Conservation (phyloP, 768 basidiomycete species). For the Gloeostereum incarnatum region DNA sequence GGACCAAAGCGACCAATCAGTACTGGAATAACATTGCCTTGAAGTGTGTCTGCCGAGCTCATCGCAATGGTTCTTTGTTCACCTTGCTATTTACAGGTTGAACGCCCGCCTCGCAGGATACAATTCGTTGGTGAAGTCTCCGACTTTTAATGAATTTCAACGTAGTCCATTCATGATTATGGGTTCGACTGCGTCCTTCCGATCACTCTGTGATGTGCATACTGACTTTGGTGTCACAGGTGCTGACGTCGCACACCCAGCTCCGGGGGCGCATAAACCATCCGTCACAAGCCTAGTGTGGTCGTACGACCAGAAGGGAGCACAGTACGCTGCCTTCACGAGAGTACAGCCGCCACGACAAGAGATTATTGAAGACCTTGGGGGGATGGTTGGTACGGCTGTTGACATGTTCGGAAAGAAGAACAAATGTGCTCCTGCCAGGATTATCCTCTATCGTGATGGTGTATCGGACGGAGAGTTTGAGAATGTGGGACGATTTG, state of each 20-base stretch:
- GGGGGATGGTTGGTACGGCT: constrained; percentile 16
- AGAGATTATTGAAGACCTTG: constrained; percentile 20
- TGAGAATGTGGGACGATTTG: constrained; percentile 22
- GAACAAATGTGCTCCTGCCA: constrained; percentile 8
- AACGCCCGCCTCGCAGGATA: constrained; percentile 28
- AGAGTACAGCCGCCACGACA: constrained; percentile 10
- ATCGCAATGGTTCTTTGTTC: neutral
- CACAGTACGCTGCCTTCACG: constrained; percentile 20
- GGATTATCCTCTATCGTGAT: constrained; percentile 10
- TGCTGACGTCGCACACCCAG: constrained; percentile 34
- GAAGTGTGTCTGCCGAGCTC: constrained; percentile 14
- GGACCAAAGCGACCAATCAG: constrained; percentile 18
- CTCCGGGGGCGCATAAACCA: constrained; percentile 27
- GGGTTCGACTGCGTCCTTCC: constrained; percentile 10
- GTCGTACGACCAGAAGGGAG: constrained; percentile 25
- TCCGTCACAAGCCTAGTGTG: constrained; percentile 40
- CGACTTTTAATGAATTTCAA: constrained; percentile 8
- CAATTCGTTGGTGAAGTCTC: constrained; percentile 18
- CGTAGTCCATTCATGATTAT: constrained; percentile 20
- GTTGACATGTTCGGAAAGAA: constrained; percentile 3
- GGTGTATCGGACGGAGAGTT: constrained; percentile 50
- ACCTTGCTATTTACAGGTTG: constrained; percentile 13
- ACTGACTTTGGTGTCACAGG: constrained; percentile 14
- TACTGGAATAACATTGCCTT: constrained; percentile 29
- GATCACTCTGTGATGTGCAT: too few relatives aligned